These are phyloP conservation scores for Endocalyx cinctus DNA, from an alignment of 2,329 filamentous ascomycete genomes.

Conservation along the genomic window DNA sequence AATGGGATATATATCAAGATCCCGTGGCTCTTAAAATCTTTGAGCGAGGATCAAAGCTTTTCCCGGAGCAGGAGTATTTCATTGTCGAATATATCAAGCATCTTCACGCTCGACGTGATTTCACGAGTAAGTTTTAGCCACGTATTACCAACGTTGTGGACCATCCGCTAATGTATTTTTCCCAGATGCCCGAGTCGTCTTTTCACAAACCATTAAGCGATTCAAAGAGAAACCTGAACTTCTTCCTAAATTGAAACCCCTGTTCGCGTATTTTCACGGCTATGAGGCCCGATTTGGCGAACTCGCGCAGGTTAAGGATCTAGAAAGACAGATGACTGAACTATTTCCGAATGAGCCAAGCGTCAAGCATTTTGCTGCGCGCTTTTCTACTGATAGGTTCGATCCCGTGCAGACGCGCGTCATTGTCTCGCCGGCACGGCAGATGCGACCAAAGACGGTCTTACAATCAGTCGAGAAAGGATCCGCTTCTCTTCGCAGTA, in stretches of 20 bases:
- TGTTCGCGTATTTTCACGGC: constrained; percentile 90
- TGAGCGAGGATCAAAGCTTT: constrained; percentile 86
- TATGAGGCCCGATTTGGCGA: constrained; percentile 95
- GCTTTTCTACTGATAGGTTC: constrained; percentile 70
- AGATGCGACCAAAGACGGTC: constrained; percentile 64
- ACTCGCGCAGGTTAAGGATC: constrained; percentile 79
- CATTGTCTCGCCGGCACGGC: constrained; percentile 74
- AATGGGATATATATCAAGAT: constrained; percentile 95
- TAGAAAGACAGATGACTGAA: constrained; percentile 89
- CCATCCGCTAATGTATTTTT: constrained; percentile 12
- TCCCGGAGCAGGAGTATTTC: constrained; percentile 89
- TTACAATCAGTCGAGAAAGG: constrained; percentile 51
- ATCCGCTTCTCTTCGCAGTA: constrained; percentile 37
- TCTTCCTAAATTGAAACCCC: constrained; percentile 69
- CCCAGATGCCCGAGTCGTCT: constrained; percentile 86
- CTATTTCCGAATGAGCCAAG: constrained; percentile 86
- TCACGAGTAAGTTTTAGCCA: constrained; percentile 77
- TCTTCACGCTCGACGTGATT: constrained; percentile 84
- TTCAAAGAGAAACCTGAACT: constrained; percentile 74
- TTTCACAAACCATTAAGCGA: constrained; percentile 86
- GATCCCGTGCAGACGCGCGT: constrained; percentile 78
- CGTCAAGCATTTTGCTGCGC: constrained; percentile 68
- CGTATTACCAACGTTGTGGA: constrained; percentile 1
- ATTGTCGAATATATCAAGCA: constrained; percentile 96
- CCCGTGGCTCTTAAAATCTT: constrained; percentile 91